Evolutionary conservation across 768 basidiomycete genomes (phyloP).

Genomic region (Mycena olivaceomarginata): DNA sequence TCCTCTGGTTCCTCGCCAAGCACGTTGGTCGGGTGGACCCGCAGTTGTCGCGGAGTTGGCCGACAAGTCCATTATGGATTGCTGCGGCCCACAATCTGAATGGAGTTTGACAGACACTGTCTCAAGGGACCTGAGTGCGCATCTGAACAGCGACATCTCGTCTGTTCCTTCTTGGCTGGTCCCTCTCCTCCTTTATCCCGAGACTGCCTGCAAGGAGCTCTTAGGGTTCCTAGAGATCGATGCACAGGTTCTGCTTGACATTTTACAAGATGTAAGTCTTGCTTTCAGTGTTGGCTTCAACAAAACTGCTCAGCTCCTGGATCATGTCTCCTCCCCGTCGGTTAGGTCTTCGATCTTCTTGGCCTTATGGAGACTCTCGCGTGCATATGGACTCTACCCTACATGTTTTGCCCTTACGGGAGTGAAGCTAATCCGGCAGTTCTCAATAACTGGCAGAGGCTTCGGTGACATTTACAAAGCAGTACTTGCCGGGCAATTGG

Average conservation of each 20-base stretch:
- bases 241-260: not conserved
- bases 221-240: not conserved
- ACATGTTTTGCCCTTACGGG: not conserved
- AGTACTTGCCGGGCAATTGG: not conserved
- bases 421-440: not conserved
- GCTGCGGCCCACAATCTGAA: no score
- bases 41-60: no score
- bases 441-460: not conserved
- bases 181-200: no score
- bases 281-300: not conserved
- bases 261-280: not conserved
- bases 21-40: no score
- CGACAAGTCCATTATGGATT: no score
- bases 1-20: no score
- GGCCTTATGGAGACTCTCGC: not conserved
- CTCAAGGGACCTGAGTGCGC: no score
- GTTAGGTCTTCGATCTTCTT: not conserved
- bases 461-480: not conserved
- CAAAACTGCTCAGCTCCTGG: not conserved
- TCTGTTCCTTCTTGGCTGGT: no score
- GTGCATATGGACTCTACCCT: not conserved
- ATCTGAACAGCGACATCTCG: no score
- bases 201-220: no score
- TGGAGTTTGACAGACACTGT: no score
- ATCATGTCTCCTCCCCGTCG: not conserved